A percentile compares a stretch with the other conserved stretches of the same genome.
Evolutionary conservation across 352 stramenopile species (phyloP).

Genomic region (Pythium dissimile): DNA sequence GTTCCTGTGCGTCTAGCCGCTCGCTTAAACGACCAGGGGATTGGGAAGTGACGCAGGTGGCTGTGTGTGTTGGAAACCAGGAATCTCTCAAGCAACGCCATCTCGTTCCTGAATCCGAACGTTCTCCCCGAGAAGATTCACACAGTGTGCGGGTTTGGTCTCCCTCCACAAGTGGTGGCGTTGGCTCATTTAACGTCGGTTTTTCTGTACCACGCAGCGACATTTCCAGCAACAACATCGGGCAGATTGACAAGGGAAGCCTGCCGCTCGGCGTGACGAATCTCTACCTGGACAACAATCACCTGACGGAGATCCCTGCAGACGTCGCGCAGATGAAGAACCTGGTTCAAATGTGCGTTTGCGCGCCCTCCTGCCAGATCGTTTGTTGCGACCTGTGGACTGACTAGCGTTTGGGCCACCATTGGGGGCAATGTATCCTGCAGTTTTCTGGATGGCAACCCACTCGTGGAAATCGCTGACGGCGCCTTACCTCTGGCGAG

Average conservation of each 20-base stretch:
- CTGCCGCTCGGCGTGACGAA: neutral
- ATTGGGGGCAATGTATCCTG: neutral
- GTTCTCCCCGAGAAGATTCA: neutral
- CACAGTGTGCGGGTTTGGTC: neutral
- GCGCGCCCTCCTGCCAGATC: too few species aligned
- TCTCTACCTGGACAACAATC: neutral
- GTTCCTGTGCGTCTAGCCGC: neutral
- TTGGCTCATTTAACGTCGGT: too few species aligned
- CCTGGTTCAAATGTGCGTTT: conserved; percentile 9
- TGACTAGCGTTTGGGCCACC: too few species aligned
- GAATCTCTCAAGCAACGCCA: neutral
- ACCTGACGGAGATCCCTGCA: conserved; percentile 3
- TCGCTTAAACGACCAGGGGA: neutral
- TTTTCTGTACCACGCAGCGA: too few species aligned
- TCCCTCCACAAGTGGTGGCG: too few species aligned
- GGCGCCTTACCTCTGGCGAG: neutral
- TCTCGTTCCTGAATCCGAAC: neutral
- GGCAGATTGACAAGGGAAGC: neutral
- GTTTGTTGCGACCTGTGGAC: too few species aligned
- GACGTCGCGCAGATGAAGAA: conserved; percentile 5
- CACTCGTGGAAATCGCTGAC: neutral
- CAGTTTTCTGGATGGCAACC: conserved; percentile 6
- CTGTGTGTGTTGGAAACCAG: neutral
- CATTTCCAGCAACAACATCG: conserved; percentile 3
- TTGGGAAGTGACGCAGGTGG: neutral